A percentile compares a stretch with the other conserved stretches of the same genome.
Evolutionary conservation across 2,329 filamentous ascomycete species (phyloP).

Genomic region (Cordyceps tenuipes): DNA sequence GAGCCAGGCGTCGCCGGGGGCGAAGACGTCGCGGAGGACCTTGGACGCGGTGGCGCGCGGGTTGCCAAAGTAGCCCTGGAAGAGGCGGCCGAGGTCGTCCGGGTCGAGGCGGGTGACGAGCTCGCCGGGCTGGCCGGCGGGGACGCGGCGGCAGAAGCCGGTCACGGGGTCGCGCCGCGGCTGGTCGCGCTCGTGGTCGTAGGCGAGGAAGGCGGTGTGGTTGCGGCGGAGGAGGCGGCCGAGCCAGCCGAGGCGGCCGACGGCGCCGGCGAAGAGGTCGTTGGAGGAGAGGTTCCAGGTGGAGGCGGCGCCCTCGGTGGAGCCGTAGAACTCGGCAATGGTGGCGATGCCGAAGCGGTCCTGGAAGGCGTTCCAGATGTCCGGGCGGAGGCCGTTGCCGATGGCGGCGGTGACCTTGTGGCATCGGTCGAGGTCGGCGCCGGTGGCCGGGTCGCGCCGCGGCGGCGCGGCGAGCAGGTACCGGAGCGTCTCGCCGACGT

Average conservation of each 20-base stretch:
- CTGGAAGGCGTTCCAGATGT: constrained; percentile 79
- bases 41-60: constrained; percentile 62
- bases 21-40: constrained; percentile 64
- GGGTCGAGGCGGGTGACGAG: constrained; percentile 64
- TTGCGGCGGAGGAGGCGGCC: constrained; percentile 45
- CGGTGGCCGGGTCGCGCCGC: constrained; percentile 52
- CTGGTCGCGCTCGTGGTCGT: constrained; percentile 63
- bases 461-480: constrained; percentile 66
- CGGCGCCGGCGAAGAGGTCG: constrained; percentile 64
- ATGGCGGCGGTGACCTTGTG: constrained; percentile 69
- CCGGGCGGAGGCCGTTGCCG: constrained; percentile 77
- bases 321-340: constrained; percentile 73
- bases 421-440: constrained; percentile 60
- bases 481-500: constrained; percentile 80
- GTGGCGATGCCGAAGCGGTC: constrained; percentile 67
- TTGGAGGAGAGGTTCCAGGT: constrained; percentile 69
- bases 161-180: constrained; percentile 61
- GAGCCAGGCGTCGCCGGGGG: constrained; percentile 73
- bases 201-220: constrained; percentile 50
- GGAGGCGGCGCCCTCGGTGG: constrained; percentile 63
- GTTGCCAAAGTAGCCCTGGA: constrained; percentile 79
- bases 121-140: constrained; percentile 61
- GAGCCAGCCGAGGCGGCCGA: constrained; percentile 63
- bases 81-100: constrained; percentile 52
- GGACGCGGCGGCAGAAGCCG: constrained; percentile 55